Percentiles rank a stretch among this genome's conserved stretches.
These are phyloP conservation scores for Meripilus lineatus DNA, from an alignment of 1,284 basidiomycete species.

Conservation along the genomic window DNA sequence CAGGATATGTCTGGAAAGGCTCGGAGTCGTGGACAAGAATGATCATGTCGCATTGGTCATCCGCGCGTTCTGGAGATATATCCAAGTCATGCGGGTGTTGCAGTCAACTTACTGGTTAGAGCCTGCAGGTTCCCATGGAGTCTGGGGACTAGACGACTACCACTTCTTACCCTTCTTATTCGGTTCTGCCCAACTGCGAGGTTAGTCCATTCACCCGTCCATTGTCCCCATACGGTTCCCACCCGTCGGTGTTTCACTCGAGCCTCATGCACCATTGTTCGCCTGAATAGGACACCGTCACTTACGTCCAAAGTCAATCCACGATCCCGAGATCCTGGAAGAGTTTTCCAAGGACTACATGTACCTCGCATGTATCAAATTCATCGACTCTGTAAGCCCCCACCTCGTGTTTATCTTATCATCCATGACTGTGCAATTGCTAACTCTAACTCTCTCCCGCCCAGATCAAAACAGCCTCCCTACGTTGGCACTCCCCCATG, in stretches of 20 bases:
- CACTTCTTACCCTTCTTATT: slow-evolving; percentile 95
- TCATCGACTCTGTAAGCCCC: slow-evolving; percentile 85
- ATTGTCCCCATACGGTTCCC: slow-evolving; percentile 1
- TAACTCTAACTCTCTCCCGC: slow-evolving; percentile 3
- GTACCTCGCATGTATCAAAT: slow-evolving; percentile 94
- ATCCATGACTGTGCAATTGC: background rate
- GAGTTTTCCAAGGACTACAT: slow-evolving; percentile 93
- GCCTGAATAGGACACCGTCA: slow-evolving; percentile 79
- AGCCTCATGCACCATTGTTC: background rate
- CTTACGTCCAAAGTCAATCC: slow-evolving; percentile 89
- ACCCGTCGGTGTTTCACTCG: background rate
- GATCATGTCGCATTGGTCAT: slow-evolving; percentile 82
- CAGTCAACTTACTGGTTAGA: slow-evolving; percentile 98
- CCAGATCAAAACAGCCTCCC: slow-evolving; percentile 95
- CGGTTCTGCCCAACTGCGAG: slow-evolving; percentile 80
- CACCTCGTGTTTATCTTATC: background rate
- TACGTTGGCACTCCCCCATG: slow-evolving; percentile 99
- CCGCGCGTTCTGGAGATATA: slow-evolving; percentile 93
- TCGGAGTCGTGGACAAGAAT: slow-evolving; percentile 60
- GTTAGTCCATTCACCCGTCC: slow-evolving; percentile 34
- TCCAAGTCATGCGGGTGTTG: slow-evolving; percentile 84
- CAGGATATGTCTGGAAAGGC: slow-evolving; percentile 78
- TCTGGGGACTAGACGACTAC: slow-evolving; percentile 98
- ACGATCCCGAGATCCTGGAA: slow-evolving; percentile 89
- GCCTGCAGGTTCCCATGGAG: slow-evolving; percentile 96